phyloP scores from a whole-genome alignment of 1,284 basidiomycete species.

The Rhodofomes roseus region DNA sequence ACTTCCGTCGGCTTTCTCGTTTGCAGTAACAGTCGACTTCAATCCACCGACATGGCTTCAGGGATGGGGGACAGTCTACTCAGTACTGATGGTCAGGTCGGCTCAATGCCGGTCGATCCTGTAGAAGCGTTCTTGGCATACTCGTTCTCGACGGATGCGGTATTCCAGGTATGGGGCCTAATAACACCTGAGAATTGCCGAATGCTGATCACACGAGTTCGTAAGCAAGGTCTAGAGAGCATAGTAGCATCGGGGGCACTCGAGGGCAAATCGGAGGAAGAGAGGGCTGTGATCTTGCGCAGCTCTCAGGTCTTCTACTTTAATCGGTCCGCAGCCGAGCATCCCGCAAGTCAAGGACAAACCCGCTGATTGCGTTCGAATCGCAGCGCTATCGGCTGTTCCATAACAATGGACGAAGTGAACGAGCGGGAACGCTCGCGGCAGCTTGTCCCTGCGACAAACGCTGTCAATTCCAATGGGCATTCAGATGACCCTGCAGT shows the following conservation, averaged over 20 bases:
- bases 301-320: constrained; percentile 68
- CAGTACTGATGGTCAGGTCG: neutral
- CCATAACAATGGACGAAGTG: constrained; percentile 23
- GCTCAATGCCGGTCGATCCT: neutral
- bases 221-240: constrained; percentile 61
- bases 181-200: too few relatives aligned
- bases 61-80: neutral
- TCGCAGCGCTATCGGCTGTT: constrained; percentile 19
- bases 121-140: constrained; percentile 1
- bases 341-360: neutral
- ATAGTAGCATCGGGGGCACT: constrained; percentile 44
- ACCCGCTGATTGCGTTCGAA: neutral
- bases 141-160: constrained; percentile 5
- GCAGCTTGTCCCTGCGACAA: neutral
- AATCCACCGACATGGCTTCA: neutral
- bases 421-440: constrained; percentile 1
- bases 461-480: neutral
- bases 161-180: neutral
- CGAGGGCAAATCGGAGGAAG: constrained; percentile 35
- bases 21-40: too few relatives aligned
- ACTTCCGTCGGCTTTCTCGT: too few relatives aligned
- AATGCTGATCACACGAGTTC: neutral
- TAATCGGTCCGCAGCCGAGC: constrained; percentile 46
- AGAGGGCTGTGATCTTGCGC: constrained; percentile 44
- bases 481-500: neutral